Evolutionary conservation across 148 eudicot species (phyloP), one percentile per base, ranked within the genome.

Genomic region (Rhododendron kiyosumense): DNA sequence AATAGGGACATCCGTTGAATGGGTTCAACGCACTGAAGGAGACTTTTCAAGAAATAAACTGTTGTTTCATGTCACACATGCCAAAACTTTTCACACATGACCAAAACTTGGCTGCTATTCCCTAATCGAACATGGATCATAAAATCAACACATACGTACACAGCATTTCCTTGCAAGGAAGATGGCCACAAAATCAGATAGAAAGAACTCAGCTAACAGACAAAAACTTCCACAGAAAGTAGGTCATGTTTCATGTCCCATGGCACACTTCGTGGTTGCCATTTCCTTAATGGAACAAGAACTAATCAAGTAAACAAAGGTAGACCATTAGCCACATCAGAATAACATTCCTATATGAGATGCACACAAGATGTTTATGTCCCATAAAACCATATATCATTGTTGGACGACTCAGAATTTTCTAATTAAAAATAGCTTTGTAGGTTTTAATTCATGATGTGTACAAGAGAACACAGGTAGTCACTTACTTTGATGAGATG

Each of bases 401-500:
- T 22, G 41, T 57, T 52, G 69, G 26, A 81, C 3, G 1, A 20
- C 71, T 36, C 46, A 36, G 18, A 5, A 17, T 57, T 79, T 8
- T 32, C 57, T 61, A 28, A 5, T 48, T 15, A 67, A 3, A n/a
- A 73, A 63, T 73, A 54, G 57, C 22, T 82, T 82, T 51, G 38
- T 46, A 83, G 77, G 78, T 2, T 75, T 61, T 59, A 48, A 49
- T 34, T 26, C 7, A 24, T 43, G 75, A 45, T n/a, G 14, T 24
- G 67, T 49, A 71, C 20, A 22, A 74, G 61, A 15, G 51, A 88
- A 48, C 32, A 57, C 20, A 24, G 36, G 67, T 13, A 36, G 76
- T 84, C 61, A 89, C 90, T 82, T 46, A 95, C 96, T 93, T 86
- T 94, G 97, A 89, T 95, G 98, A 88, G 98, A 95, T 61, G 97